Base-by-base conservation (phyloP, 768 basidiomycete genomes). In the Psilocybe azurescens region DNA sequence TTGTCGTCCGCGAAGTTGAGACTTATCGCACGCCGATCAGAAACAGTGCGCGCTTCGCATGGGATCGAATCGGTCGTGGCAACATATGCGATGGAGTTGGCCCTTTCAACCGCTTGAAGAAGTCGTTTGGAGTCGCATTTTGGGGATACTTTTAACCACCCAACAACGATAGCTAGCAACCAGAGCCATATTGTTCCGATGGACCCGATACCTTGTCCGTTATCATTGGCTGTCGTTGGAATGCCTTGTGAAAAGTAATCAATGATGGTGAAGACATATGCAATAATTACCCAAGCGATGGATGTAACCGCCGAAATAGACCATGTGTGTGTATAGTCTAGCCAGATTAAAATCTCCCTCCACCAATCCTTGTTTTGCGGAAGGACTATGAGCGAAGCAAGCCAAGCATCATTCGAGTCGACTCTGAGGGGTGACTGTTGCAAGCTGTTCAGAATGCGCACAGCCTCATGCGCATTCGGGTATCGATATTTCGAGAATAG, bases 301-400 rank as follows among this genome's bases (percentile, higher is more conserved):
- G 78, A 78, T 5, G 73, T 70, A 1, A 71, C 77, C 1, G 79
- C 78, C 9, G 77, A 59, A 16, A 78, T 73, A 1, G 75, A 77
- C 77, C 77, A 79, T 20, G 74, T 73, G 51, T 78, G 77, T 5
- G 68, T 67, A 50, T 73, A 73, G 49, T 81, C 67, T 28, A 83
- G 70, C 58, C 71, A 69, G 1, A 66, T 59, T 3, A 69, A 59
- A 36, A 81, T 65, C 24, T 68, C 71, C 1, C 51, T 56, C 81
- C 83, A 83, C 78, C 78, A 83, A 0, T 67, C 51, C 47, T 81
- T 77, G 52, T 83, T 83, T 18, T 75, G 68, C 0, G 74, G 78
- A 13, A 81, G 77, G 11, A 79, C 72, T 9, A 83, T 67, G 3
- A 83, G 75, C 0, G 81, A 80, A 5, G 78, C 71, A 8, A 83